Base-by-base conservation (phyloP, 2,329 filamentous ascomycete genomes). In the Endocalyx cinctus region DNA sequence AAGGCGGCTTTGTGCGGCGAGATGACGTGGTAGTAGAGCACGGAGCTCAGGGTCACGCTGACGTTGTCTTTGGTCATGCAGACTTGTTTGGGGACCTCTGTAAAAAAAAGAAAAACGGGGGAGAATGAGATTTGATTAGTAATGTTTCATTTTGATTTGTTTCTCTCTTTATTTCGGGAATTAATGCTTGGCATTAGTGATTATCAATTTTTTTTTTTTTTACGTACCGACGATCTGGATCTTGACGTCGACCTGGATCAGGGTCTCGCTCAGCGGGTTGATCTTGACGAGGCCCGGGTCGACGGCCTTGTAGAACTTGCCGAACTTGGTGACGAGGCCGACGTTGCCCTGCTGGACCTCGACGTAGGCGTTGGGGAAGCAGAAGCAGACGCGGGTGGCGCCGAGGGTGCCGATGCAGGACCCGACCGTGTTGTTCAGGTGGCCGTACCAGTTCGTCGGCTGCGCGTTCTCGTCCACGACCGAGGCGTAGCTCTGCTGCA, bases 21-120 rank as follows among this genome's bases (percentile, higher is more conserved):
- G 35, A 83, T 85, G 55, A 98, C 90, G 72, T 95, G 89, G 70
- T 98, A 98, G 76, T 98, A 98, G 67, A 98, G 96, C 58, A 98
- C 92, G 5, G 87, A 94, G 29, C 89, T 97, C 48, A 98, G 74
- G 52, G 89, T 82, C 26, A 98, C 74, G 28, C 86, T 94, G 44
- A 97, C 92, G 54, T 98, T 98, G 72, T 98, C 92, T 70, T 97
- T 97, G 61, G 92, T 98, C 89, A 98, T 98, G 73, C 92, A 97
- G 42, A 90, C 80, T 66, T 98, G 92, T 65, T 89, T 81, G 13
- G 90, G 90, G 16, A 98, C 92, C 70, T 98, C 84, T 54, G 33
- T 27, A 31, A 8, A 27, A 64, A 51, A 31, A 18, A 16, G 38
- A 31, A 17, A 13, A 12, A 39, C 23, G 35, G 15, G 18, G 4